Percentiles rank a stretch among this genome's conserved stretches.
phyloP scores from a whole-genome alignment of 768 basidiomycete genomes.

The Boletus rex-veris region DNA sequence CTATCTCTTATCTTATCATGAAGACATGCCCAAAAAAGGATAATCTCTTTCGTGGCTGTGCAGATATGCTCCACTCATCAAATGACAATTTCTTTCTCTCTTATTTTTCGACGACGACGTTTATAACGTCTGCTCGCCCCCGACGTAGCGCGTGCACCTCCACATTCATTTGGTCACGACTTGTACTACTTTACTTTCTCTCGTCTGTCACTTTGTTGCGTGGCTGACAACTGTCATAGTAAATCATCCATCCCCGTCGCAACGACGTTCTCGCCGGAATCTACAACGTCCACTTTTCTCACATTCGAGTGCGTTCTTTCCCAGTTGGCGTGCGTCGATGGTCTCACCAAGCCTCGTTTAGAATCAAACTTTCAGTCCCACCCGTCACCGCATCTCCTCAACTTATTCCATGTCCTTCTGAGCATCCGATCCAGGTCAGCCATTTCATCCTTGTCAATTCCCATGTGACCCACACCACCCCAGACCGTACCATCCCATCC shows the following conservation, averaged over 20 bases:
- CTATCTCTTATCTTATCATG: too few relatives aligned
- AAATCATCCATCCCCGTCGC: conserved; percentile 12
- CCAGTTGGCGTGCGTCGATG: background rate
- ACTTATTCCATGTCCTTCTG: conserved; percentile 22
- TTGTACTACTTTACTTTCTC: background rate
- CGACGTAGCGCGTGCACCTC: background rate
- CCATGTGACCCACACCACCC: background rate
- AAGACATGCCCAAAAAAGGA: conserved; percentile 7
- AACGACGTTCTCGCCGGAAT: conserved; percentile 7
- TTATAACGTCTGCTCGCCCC: background rate
- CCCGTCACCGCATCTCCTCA: background rate
- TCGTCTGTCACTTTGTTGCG: background rate
- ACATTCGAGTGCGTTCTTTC: conserved; percentile 9
- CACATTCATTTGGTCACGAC: conserved; percentile 21
- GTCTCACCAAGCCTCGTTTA: conserved; percentile 15
- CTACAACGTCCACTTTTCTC: conserved; percentile 1
- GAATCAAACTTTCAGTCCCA: conserved; percentile 12
- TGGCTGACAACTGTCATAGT: conserved; percentile 18
- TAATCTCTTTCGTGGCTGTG: conserved; percentile 21
- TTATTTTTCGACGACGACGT: conserved; percentile 13
- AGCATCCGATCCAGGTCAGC: conserved; percentile 8
- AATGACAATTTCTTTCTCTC: conserved; percentile 24
- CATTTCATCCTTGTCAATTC: background rate
- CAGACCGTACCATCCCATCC: background rate
- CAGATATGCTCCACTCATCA: conserved; percentile 17